Evolutionary conservation across 768 basidiomycete species (phyloP).

Genomic region (Calocera cornea): DNA sequence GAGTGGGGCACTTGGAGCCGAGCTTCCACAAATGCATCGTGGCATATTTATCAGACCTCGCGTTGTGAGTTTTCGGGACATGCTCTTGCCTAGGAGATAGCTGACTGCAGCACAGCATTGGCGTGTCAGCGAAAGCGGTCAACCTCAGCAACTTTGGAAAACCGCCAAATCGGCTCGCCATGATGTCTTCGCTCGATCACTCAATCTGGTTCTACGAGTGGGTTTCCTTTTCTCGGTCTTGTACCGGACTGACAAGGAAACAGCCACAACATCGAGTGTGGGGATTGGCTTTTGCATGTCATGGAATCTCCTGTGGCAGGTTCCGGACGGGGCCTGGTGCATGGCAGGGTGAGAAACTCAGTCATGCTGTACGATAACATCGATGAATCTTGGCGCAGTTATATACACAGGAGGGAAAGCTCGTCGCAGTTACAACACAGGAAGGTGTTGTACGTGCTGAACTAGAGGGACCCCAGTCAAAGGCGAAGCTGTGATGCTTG

Average conservation of each 20-base stretch:
- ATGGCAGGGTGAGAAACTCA: slow-evolving; percentile 47
- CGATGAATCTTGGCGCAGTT: slow-evolving; percentile 32
- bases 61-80: slow-evolving; percentile 42
- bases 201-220: slow-evolving; percentile 68
- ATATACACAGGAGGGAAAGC: slow-evolving; percentile 48
- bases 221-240: slow-evolving; percentile 16
- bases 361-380: not conserved
- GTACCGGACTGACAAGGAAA: not conserved
- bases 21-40: slow-evolving; percentile 79
- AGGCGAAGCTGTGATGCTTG: not conserved
- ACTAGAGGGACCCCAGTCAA: not conserved
- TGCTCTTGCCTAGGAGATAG: slow-evolving; percentile 4
- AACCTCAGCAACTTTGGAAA: slow-evolving; percentile 38
- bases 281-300: slow-evolving; percentile 68
- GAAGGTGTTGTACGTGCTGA: slow-evolving; percentile 40
- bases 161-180: slow-evolving; percentile 39
- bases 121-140: slow-evolving; percentile 39
- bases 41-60: slow-evolving; percentile 62
- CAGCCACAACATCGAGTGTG: slow-evolving; percentile 62
- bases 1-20: slow-evolving; percentile 49
- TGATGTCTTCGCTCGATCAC: slow-evolving; percentile 67
- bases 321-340: slow-evolving; percentile 54
- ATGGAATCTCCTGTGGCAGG: slow-evolving; percentile 49
- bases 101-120: slow-evolving; percentile 34
- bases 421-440: slow-evolving; percentile 66